phyloP scores from a whole-genome alignment of 805 yeast genomes.

The Naumovozyma castellii region DNA sequence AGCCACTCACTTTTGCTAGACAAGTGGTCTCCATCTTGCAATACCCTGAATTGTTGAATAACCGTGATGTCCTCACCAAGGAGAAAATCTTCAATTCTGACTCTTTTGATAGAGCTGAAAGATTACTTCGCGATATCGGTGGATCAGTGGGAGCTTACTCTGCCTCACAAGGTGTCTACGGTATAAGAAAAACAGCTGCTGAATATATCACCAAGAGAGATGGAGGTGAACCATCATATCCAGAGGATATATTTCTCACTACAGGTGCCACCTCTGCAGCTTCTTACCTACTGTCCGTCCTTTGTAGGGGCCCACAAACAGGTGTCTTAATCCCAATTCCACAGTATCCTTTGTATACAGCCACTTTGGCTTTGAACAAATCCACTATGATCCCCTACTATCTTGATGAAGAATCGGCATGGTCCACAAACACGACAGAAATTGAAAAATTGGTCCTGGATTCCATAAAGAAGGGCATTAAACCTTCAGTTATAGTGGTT shows the following conservation, averaged over 20 bases:
- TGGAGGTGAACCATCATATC: slow-evolving; percentile 56
- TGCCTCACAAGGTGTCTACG: slow-evolving; percentile 76
- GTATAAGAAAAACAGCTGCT: slow-evolving; percentile 69
- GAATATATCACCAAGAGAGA: slow-evolving; percentile 71
- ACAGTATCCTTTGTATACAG: slow-evolving; percentile 94
- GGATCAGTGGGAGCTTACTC: slow-evolving; percentile 94
- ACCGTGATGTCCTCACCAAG: slow-evolving; percentile 8
- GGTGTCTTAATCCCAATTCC: slow-evolving; percentile 93
- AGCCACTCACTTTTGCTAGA: slow-evolving; percentile 87
- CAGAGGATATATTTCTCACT: slow-evolving; percentile 72
- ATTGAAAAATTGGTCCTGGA: slow-evolving; percentile 45
- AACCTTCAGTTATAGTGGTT: slow-evolving; percentile 72
- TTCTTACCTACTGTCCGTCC: slow-evolving; percentile 59
- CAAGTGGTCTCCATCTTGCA: slow-evolving; percentile 81
- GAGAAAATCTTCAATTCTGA: slow-evolving; percentile 44
- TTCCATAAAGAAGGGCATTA: slow-evolving; percentile 43
- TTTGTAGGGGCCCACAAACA: slow-evolving; percentile 55
- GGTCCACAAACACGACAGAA: slow-evolving; percentile 73
- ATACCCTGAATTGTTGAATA: slow-evolving; percentile 58
- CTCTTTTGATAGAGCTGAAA: slow-evolving; percentile 61
- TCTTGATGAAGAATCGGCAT: slow-evolving; percentile 65
- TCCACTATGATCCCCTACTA: slow-evolving; percentile 79
- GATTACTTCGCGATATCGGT: slow-evolving; percentile 44
- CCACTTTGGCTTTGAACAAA: slow-evolving; percentile 72
- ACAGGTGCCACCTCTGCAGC: slow-evolving; percentile 95